Base-by-base conservation (phyloP, 768 basidiomycete genomes). In the Phlebiopsis flavidoalba region DNA sequence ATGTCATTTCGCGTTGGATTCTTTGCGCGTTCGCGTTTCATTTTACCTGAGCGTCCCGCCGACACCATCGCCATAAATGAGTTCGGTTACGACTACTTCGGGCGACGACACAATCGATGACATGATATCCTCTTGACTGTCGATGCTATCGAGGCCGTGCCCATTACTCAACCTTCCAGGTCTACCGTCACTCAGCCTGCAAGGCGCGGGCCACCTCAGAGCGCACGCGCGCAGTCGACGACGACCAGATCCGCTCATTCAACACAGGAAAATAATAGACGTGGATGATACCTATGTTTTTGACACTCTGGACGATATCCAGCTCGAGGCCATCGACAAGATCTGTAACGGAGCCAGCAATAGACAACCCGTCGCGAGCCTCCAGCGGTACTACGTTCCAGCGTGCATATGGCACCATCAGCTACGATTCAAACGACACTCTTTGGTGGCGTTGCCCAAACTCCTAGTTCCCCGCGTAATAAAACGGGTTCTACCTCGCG, bases 61-160 rank as follows among this genome's bases (percentile, higher is more conserved):
- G 43, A 12, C 51, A n/a, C 43, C n/a, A 53, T 49, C 21, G n/a
- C 3, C 19, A 24, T 31, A 66, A 62, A 90, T 92, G 89, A 88
- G 85, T 76, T 90, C 88, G 37, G 89, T n/a, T n/a, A 90, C 75
- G 86, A 80, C 46, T 90, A 86, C 68, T 92, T 88, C 69, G 82
- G n/a, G 83, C 63, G 85, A 84, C 62, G 86, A 87, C 4, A 12
- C 17, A 3, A 65, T 73, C 33, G 80, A 91, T 71, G 80, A 80
- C n/a, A 48, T n/a, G 81, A 79, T 37, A 79, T 82, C 3, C 67
- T 91, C 7, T 73, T 79, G 40, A 79, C 88, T 67, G 77, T 93
- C 22, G 86, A 89, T 67, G 79, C 83, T 19, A 85, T 93, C 49
- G 89, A 93, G 73, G 84, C 87, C 10, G 79, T 82, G 15, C 78